A percentile compares a stretch with the other conserved stretches of the same genome.
Evolutionary conservation across 2,329 filamentous ascomycete genomes (phyloP).

Genomic region (Microdochium nivale): DNA sequence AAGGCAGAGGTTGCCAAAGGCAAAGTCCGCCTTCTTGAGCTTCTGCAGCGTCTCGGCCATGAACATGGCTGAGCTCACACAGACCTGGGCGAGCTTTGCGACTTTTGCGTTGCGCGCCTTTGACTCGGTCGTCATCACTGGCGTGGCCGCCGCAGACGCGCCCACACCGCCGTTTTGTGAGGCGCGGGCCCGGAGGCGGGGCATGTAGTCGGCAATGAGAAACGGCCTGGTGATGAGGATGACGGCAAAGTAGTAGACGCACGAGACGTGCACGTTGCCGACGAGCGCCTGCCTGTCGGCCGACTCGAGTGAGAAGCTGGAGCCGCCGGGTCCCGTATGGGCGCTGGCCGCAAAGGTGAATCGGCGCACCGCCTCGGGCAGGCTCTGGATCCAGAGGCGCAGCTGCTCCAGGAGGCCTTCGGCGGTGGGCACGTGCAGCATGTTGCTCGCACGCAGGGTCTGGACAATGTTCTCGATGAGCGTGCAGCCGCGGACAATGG

Average conservation of each 20-base stretch:
- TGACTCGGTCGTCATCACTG: background rate
- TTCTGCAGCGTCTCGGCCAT: conserved; percentile 45
- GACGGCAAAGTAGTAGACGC: conserved; percentile 50
- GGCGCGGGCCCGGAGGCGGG: conserved; percentile 19
- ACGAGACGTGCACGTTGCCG: conserved; percentile 45
- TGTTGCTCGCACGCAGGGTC: background rate
- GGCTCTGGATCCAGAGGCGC: conserved; percentile 31
- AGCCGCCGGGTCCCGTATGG: conserved; percentile 4
- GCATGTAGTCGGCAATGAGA: conserved; percentile 38
- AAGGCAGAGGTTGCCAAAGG: conserved; percentile 49
- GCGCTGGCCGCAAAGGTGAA: conserved; percentile 11
- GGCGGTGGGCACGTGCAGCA: background rate
- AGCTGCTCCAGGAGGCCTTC: background rate
- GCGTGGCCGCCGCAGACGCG: background rate
- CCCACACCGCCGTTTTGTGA: conserved; percentile 12
- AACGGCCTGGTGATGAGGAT: conserved; percentile 48
- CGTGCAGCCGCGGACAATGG: conserved; percentile 21
- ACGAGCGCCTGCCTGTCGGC: conserved; percentile 26
- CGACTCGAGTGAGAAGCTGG: conserved; percentile 1
- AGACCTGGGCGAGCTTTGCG: conserved; percentile 37
- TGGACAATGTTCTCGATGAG: background rate
- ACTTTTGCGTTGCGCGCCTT: conserved; percentile 1
- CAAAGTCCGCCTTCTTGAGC: conserved; percentile 30
- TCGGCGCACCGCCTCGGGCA: conserved; percentile 23
- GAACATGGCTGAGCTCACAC: conserved; percentile 45